Evolutionary conservation across 2,329 filamentous ascomycete genomes (phyloP).

Genomic region (Polychaeton citri): DNA sequence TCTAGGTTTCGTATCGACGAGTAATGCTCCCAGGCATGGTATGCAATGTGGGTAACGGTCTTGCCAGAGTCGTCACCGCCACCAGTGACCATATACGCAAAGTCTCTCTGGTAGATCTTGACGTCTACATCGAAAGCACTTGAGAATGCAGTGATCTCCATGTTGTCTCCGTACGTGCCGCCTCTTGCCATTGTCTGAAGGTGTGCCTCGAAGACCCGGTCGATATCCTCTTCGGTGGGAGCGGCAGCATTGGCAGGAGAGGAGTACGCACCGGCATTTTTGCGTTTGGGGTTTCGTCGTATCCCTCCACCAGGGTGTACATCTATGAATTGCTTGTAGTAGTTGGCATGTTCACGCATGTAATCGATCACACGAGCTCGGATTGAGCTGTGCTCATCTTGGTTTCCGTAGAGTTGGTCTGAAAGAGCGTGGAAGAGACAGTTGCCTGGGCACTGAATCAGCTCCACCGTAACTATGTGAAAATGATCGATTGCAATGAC

Average conservation of each 20-base stretch:
- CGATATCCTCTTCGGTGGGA: constrained; percentile 41
- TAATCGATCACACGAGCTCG: constrained; percentile 46
- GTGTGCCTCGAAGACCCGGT: constrained; percentile 40
- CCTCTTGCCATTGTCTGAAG: constrained; percentile 46
- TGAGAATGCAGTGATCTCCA: constrained; percentile 55
- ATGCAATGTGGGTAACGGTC: constrained; percentile 33
- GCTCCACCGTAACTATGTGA: too few relatives aligned
- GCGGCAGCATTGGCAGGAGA: constrained; percentile 30
- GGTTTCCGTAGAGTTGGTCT: constrained; percentile 52
- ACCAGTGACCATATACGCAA: constrained; percentile 36
- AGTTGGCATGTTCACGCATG: constrained; percentile 45
- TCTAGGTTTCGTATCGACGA: constrained; percentile 50
- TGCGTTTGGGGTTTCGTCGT: constrained; percentile 45
- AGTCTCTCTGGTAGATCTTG: constrained; percentile 45
- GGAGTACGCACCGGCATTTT: constrained; percentile 36
- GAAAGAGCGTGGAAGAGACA: constrained; percentile 57
- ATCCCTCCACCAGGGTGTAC: constrained; percentile 40
- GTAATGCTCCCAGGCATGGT: constrained; percentile 51
- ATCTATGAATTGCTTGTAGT: constrained; percentile 53
- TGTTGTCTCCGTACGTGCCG: constrained; percentile 52
- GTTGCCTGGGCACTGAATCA: constrained; percentile 52
- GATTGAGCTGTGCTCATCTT: constrained; percentile 44
- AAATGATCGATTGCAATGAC: too few relatives aligned
- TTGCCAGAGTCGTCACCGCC: constrained; percentile 18
- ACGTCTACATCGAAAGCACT: constrained; percentile 49